Conservation (phyloP, 2,329 filamentous ascomycete species). For the Paraphoma chrysanthemicola region DNA sequence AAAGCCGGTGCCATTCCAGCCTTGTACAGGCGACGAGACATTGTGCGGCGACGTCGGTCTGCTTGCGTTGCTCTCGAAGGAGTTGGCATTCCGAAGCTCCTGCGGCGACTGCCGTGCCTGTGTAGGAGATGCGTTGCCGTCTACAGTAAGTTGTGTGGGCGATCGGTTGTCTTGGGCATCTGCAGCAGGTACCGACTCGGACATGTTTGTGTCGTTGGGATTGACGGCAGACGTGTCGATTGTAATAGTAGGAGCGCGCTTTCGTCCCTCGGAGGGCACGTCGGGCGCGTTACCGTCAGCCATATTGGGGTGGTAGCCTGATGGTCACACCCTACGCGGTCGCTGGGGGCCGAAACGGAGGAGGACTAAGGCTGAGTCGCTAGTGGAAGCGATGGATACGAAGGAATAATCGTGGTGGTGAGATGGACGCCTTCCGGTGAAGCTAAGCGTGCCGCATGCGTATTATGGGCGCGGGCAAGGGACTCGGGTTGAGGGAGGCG, state of each 20-base stretch:
- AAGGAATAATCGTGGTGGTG: slow-evolving; percentile 26
- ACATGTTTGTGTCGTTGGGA: slow-evolving; percentile 42
- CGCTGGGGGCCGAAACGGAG: slow-evolving; percentile 6
- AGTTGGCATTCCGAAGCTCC: slow-evolving; percentile 63
- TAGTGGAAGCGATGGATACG: slow-evolving; percentile 31
- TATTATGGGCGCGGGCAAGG: slow-evolving; percentile 14
- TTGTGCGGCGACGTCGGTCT: slow-evolving; percentile 72
- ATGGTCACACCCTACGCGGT: slow-evolving; percentile 10
- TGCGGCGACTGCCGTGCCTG: slow-evolving; percentile 40
- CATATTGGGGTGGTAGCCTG: slow-evolving; percentile 34
- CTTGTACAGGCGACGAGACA: slow-evolving; percentile 67
- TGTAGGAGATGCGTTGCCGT: slow-evolving; percentile 34
- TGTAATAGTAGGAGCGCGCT: slow-evolving; percentile 58
- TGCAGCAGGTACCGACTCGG: slow-evolving; percentile 43
- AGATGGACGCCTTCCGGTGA: slow-evolving; percentile 41
- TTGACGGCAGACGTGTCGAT: slow-evolving; percentile 60
- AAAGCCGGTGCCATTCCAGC: slow-evolving; percentile 64
- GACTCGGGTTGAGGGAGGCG: slow-evolving; percentile 7
- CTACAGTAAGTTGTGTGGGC: slow-evolving; percentile 28
- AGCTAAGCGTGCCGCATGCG: slow-evolving; percentile 29
- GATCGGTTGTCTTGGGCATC: slow-evolving; percentile 39
- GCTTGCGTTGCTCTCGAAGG: slow-evolving; percentile 70
- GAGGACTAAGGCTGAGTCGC: slow-evolving; percentile 14
- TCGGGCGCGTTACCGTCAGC: slow-evolving; percentile 26
- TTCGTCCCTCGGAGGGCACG: slow-evolving; percentile 27